Evolutionary conservation across 371 early-diverging fungal genomes (phyloP), one percentile per base, ranked within the genome.

Genomic region (Parasitella parasitica): DNA sequence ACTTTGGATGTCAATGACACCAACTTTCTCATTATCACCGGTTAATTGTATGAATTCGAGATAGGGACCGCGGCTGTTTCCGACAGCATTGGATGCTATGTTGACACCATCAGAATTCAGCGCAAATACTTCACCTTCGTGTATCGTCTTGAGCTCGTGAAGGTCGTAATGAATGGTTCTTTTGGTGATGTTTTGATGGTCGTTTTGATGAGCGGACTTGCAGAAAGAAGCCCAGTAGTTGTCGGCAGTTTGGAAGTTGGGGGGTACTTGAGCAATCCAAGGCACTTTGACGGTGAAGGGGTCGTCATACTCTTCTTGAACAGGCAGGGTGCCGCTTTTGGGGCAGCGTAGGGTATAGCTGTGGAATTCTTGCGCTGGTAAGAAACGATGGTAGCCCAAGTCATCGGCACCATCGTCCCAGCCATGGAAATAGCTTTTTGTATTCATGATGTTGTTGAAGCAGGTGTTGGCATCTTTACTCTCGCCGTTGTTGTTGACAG

Each of bases 371-470:
- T 81, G 78, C 26, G 74, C 81, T 16, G 81, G 81, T 35, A 81
- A 66, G 75, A 81, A 81, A 51, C 81, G 81, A 64, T 81, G 81
- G 28, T 81, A 81, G 4, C 81, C 81, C 24, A 81, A 67, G 70
- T 81, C 81, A 66, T 81, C 81, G 22, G 81, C 81, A 68, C 81
- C 81, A 51, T 81, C 81, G 35, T 81, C 81, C 81, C 81, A 81
- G 9, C 81, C 81, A 30, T 81, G 81, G 66, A 81, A 81, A 32
- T 81, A 81, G 26, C 76, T 78, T 56, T 77, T 77, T 51, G 78
- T 81, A 57, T 81, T 81, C 78, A 81, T 76, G 58, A 81, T 81
- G 34, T 81, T 73, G 52, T 81, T 81, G 66, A 71, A 76, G 50
- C 81, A 81, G 0, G 81, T 81, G 32, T 81, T 81, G 50, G 72